These are phyloP conservation scores for Exophiala xenobiotica DNA, from an alignment of 2,329 filamentous ascomycete species.

Conservation along the genomic window DNA sequence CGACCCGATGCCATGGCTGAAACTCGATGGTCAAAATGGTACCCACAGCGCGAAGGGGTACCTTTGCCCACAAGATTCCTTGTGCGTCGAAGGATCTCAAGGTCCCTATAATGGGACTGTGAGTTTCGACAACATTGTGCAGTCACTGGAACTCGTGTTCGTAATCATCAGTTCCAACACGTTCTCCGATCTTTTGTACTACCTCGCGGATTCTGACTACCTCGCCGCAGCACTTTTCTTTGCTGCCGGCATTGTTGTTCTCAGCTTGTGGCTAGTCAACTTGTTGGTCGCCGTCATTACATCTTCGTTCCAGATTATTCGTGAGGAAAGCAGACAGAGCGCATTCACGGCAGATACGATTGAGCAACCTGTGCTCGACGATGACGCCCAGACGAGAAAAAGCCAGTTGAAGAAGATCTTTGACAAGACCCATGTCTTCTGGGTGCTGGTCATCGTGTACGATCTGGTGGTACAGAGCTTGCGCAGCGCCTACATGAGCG, in stretches of 20 bases:
- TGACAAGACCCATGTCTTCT: slow-evolving; percentile 70
- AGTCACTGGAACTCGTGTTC: slow-evolving; percentile 92
- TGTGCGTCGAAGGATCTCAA: slow-evolving; percentile 69
- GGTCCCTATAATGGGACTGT: slow-evolving; percentile 84
- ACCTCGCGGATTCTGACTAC: slow-evolving; percentile 88
- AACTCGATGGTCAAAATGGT: slow-evolving; percentile 53
- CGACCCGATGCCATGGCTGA: slow-evolving; percentile 66
- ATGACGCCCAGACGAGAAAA: slow-evolving; percentile 33
- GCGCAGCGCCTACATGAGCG: slow-evolving; percentile 74
- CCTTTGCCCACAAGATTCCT: slow-evolving; percentile 77
- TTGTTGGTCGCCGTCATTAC: slow-evolving; percentile 95
- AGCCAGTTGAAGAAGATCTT: slow-evolving; percentile 66
- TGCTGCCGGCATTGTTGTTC: slow-evolving; percentile 72
- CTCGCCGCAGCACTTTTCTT: slow-evolving; percentile 78
- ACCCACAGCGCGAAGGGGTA: slow-evolving; percentile 71
- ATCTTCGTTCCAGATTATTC: slow-evolving; percentile 95
- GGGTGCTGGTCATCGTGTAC: slow-evolving; percentile 76
- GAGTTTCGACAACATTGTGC: slow-evolving; percentile 90
- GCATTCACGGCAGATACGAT: slow-evolving; percentile 80
- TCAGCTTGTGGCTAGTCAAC: slow-evolving; percentile 96
- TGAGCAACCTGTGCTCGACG: slow-evolving; percentile 37
- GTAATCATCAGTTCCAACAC: slow-evolving; percentile 99
- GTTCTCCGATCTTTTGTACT: slow-evolving; percentile 92
- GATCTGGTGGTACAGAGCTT: slow-evolving; percentile 77
- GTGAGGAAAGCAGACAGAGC: slow-evolving; percentile 91